These are phyloP conservation scores for Jaltomata sinuosa DNA, from an alignment of 257 asterid genomes.

Conservation along the genomic window DNA sequence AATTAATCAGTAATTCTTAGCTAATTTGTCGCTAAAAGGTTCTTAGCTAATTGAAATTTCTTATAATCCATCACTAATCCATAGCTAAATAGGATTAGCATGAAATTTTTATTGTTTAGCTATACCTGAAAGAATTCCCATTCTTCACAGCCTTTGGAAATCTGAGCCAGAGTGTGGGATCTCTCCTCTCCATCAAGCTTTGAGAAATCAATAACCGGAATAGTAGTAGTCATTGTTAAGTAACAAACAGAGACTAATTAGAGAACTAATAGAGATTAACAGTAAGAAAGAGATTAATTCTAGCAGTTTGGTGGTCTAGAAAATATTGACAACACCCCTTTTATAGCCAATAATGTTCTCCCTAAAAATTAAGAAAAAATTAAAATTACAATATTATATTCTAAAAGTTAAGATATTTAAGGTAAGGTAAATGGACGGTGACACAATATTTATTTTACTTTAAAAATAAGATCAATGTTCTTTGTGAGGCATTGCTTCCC, in stretches of 20 bases:
- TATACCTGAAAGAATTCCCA: conserved; percentile 78
- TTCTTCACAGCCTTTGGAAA: conserved; percentile 39
- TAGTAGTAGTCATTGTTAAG: conserved; percentile 30
- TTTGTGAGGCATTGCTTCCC: conserved; percentile 10
- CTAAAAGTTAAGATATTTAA: conserved; percentile 29
- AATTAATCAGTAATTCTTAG: too few relatives aligned
- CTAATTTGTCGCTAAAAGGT: too few relatives aligned
- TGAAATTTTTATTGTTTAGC: too few relatives aligned
- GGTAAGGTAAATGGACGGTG: conserved; percentile 41
- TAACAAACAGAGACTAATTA: not conserved
- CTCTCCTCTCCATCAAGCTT: conserved; percentile 44
- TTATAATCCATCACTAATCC: too few relatives aligned
- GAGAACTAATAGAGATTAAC: not conserved
- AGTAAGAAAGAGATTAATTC: not conserved
- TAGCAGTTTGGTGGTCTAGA: conserved; percentile 7
- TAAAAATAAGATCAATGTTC: conserved; percentile 22
- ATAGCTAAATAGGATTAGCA: too few relatives aligned
- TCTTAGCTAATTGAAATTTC: too few relatives aligned
- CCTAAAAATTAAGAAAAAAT: not conserved
- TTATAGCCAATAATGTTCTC: conserved; percentile 29
- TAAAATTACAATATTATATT: not conserved
- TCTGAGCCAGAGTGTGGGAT: conserved; percentile 33
- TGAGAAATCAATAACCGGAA: conserved; percentile 57
- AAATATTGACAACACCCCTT: conserved; percentile 14
- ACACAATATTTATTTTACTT: conserved; percentile 8